Evolutionary conservation across 2,329 filamentous ascomycete genomes (phyloP).

Genomic region (Plectosphaerella plurivora): DNA sequence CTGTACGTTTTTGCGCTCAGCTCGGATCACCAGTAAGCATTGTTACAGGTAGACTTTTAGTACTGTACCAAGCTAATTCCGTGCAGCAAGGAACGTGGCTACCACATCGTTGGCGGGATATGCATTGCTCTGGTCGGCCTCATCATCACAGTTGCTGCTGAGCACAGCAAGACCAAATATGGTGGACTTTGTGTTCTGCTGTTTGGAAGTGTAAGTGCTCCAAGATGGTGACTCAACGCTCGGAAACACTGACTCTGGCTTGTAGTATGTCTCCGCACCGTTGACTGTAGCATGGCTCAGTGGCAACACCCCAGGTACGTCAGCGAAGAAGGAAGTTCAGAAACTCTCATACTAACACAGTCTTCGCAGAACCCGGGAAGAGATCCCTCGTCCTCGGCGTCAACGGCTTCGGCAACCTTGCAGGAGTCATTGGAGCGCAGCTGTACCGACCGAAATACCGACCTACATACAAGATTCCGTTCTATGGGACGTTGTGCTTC

Average conservation of each 20-base stretch:
- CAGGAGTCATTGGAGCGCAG: conserved; percentile 23
- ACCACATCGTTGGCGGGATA: conserved; percentile 23
- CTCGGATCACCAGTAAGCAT: conserved; percentile 17
- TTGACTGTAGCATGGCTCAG: conserved; percentile 27
- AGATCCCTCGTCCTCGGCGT: conserved; percentile 25
- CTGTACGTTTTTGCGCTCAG: conserved; percentile 22
- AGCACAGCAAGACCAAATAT: conserved; percentile 16
- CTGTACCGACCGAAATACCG: conserved; percentile 23
- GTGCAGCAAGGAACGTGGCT: conserved; percentile 18
- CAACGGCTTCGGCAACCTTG: conserved; percentile 28
- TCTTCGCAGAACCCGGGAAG: conserved; percentile 18
- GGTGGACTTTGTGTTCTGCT: conserved; percentile 23
- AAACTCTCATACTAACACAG: neutral
- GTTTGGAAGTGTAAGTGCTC: conserved; percentile 14
- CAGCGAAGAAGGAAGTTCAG: neutral
- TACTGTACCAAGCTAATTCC: too few species aligned
- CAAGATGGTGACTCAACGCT: too few species aligned
- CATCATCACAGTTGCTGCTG: conserved; percentile 15
- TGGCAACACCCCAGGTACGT: conserved; percentile 20
- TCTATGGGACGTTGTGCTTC: conserved; percentile 23
- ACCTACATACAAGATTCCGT: conserved; percentile 23
- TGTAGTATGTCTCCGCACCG: conserved; percentile 20
- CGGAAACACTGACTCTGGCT: too few species aligned
- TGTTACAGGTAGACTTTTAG: too few species aligned
- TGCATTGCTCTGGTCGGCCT: conserved; percentile 20